Base-by-base conservation (phyloP, 768 basidiomycete species). In the Xanthoconium purpureum region DNA sequence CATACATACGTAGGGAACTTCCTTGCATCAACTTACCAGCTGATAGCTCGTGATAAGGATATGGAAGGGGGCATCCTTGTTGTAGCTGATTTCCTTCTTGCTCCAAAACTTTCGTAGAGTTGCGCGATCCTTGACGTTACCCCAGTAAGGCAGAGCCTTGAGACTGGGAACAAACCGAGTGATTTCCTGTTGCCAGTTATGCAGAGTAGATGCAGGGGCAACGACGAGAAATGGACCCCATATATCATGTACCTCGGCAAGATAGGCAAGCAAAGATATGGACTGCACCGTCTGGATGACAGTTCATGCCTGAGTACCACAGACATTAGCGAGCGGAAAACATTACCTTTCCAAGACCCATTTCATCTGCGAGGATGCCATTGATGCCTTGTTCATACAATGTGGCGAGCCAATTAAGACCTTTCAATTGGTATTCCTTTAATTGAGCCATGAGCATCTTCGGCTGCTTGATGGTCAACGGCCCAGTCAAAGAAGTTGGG, bases 201-300 rank as follows among this genome's bases (percentile, higher is more conserved):
- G 96, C 56, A 99, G 78, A 0, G 97, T 99, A 7, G 96, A 97
- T 3, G 94, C 90, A 7, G 97, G 97, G 2, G 97, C 94, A 39
- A 99, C 94, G 47, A 99, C 95, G 20, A 99, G 80, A 79, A 99
- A 99, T 13, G 97, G 97, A 0, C 97, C 97, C 97, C 97, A 99
- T 56, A 98, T 97, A 66, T 98, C 91, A 68, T 98, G 97, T 0
- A 85, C 86, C 75, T 99, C 97, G 1, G 96, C 95, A 15, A 99
- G 84, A 72, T 98, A 96, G 8, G 95, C 91, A 45, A 99, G 79
- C 7, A 99, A 74, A 14, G 97, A 96, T 46, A 99, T 98, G 0
- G 95, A 98, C 79, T 99, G 97, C 5, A 99, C 93, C 17, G 97
- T 98, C 89, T 93, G 55, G 6, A 57, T 40, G 42, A 56, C 18